phyloP scores from a whole-genome alignment of 2,329 filamentous ascomycete species.

The Curvularia sp. region DNA sequence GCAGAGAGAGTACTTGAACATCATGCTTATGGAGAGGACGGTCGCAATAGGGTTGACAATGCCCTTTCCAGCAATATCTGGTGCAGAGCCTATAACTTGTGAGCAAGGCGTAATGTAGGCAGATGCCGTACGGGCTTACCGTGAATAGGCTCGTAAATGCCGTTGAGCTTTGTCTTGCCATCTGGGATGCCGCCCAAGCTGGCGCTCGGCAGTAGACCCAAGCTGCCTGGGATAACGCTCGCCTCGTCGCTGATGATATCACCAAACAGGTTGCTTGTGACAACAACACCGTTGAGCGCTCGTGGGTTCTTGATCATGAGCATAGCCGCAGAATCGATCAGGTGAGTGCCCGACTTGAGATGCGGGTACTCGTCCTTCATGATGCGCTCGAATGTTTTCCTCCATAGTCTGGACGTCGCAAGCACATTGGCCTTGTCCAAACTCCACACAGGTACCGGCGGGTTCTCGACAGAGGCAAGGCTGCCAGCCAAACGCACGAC shows the following conservation, averaged over 20 bases:
- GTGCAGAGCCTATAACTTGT: constrained; percentile 72
- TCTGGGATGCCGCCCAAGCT: constrained; percentile 87
- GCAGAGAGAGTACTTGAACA: constrained; percentile 90
- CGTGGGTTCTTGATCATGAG: constrained; percentile 94
- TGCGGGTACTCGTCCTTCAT: constrained; percentile 90
- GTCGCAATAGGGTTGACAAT: constrained; percentile 93
- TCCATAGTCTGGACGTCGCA: constrained; percentile 87
- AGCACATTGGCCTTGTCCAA: constrained; percentile 97
- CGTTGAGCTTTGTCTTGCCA: constrained; percentile 83
- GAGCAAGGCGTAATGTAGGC: constrained; percentile 14
- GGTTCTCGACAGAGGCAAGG: constrained; percentile 78
- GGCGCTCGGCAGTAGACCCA: constrained; percentile 87
- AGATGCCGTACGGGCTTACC: constrained; percentile 61
- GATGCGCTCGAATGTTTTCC: constrained; percentile 82
- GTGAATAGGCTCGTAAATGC: constrained; percentile 98
- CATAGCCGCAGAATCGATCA: constrained; percentile 98
- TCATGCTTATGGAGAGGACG: constrained; percentile 92
- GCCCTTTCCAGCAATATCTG: constrained; percentile 90
- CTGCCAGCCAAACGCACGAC: constrained; percentile 82
- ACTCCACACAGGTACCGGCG: constrained; percentile 80
- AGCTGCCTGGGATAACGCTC: constrained; percentile 88
- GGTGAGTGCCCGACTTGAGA: constrained; percentile 82
- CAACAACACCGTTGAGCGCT: constrained; percentile 85
- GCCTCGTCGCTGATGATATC: constrained; percentile 97
- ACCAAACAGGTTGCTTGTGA: constrained; percentile 93